A percentile compares a stretch with the other conserved stretches of the same genome.
phyloP scores from a whole-genome alignment of 2,329 filamentous ascomycete genomes.

The Aspergillus transmontanensis region DNA sequence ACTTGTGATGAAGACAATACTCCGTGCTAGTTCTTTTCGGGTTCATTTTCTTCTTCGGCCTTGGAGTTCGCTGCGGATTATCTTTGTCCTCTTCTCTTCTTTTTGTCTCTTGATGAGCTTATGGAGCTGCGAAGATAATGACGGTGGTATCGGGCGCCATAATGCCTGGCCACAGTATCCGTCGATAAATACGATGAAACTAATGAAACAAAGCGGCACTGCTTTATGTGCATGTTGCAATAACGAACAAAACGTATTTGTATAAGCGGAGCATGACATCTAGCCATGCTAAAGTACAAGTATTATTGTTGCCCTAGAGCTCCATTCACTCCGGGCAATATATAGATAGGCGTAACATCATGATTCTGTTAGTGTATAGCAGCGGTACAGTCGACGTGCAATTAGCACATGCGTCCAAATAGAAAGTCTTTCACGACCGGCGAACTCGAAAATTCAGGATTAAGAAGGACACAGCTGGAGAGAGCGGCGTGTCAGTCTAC shows the following conservation, averaged over 20 bases:
- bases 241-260: neutral
- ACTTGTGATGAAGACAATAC: neutral
- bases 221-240: neutral
- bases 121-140: neutral
- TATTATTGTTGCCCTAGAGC: neutral
- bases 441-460: constrained; percentile 92
- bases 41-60: neutral
- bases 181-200: neutral
- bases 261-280: neutral
- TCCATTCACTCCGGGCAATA: constrained; percentile 4
- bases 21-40: neutral
- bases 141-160: neutral
- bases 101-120: neutral
- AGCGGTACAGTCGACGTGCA: neutral
- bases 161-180: neutral
- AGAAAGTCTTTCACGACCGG: constrained; percentile 89
- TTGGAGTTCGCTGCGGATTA: neutral
- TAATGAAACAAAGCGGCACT: no score
- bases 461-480: constrained; percentile 79
- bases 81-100: neutral
- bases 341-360: constrained; percentile 9
- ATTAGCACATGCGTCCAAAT: constrained; percentile 53
- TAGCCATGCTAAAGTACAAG: neutral
- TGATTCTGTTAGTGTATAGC: constrained; percentile 3
- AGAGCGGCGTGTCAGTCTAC: neutral